A percentile compares a stretch with the other conserved stretches of the same genome.
phyloP scores from a whole-genome alignment of 805 yeast genomes.

The Danielia reshetovae region DNA sequence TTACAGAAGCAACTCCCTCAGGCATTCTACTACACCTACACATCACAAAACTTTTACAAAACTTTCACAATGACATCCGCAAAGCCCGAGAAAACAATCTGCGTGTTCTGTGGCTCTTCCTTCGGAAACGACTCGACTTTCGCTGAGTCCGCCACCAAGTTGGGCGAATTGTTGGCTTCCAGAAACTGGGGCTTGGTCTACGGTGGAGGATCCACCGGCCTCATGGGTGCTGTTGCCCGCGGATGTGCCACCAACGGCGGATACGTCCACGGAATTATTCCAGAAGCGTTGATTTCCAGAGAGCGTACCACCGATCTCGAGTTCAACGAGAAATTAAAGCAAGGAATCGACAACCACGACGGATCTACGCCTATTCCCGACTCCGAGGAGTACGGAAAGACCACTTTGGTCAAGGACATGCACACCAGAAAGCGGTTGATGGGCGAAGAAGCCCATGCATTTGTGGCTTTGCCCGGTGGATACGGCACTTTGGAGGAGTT shows the following conservation, averaged over 20 bases:
- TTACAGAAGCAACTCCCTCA: background rate
- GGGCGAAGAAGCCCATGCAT: slow-evolving; percentile 85
- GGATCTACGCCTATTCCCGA: slow-evolving; percentile 66
- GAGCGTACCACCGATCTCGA: slow-evolving; percentile 51
- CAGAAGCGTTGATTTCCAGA: slow-evolving; percentile 72
- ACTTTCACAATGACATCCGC: slow-evolving; percentile 20
- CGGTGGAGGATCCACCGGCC: slow-evolving; percentile 87
- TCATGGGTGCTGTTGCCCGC: slow-evolving; percentile 75
- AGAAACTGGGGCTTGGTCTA: slow-evolving; percentile 73
- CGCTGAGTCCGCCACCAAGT: slow-evolving; percentile 49
- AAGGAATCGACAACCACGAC: slow-evolving; percentile 56
- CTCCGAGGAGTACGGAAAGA: slow-evolving; percentile 60
- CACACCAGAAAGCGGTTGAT: slow-evolving; percentile 82
- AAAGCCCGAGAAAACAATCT: slow-evolving; percentile 45
- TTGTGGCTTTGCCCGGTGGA: slow-evolving; percentile 89
- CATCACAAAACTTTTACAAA: too few relatives aligned
- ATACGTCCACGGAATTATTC: slow-evolving; percentile 80
- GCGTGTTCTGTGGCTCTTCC: slow-evolving; percentile 87
- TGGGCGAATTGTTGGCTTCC: slow-evolving; percentile 58
- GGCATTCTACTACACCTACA: background rate
- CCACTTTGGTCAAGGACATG: slow-evolving; percentile 83
- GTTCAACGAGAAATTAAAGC: slow-evolving; percentile 46
- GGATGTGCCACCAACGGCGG: slow-evolving; percentile 57
- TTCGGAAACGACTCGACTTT: slow-evolving; percentile 54
- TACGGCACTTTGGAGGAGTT: slow-evolving; percentile 87